Evolutionary conservation across 345 rosid species (phyloP).

Genomic region (Durio zibethinus): DNA sequence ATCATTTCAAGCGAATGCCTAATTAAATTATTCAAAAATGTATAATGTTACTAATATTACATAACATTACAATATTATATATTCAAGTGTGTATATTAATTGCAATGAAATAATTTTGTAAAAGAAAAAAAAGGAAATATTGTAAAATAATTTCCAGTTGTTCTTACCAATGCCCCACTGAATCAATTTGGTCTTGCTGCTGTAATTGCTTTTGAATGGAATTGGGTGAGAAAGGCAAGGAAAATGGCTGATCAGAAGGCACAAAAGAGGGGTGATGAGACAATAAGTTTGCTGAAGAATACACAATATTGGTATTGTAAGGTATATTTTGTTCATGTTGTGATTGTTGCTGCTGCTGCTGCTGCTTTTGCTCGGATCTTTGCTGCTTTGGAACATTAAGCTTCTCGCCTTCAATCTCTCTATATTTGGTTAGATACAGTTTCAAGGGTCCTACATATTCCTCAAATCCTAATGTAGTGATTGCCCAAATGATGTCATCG

Average conservation of each 20-base stretch:
- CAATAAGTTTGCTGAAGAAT: constrained; percentile 33
- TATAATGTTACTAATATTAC: neutral
- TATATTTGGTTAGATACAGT: constrained; percentile 46
- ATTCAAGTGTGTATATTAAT: neutral
- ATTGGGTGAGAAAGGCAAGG: constrained; percentile 52
- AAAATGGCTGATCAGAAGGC: constrained; percentile 42
- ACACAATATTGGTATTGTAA: constrained; percentile 35
- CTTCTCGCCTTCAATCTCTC: constrained; percentile 64
- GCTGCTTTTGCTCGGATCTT: constrained; percentile 21
- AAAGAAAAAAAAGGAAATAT: neutral
- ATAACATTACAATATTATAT: neutral
- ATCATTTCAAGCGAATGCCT: neutral
- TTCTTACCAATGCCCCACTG: constrained; percentile 45
- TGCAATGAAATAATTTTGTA: neutral
- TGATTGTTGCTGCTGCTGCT: constrained; percentile 30
- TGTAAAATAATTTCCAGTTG: neutral
- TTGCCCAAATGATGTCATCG: constrained; percentile 68
- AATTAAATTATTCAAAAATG: neutral
- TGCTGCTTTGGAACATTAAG: constrained; percentile 54
- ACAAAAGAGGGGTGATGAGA: constrained; percentile 42
- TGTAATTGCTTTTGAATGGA: constrained; percentile 55
- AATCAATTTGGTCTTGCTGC: constrained; percentile 59
- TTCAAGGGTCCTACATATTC: constrained; percentile 54
- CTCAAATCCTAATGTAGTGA: constrained; percentile 65
- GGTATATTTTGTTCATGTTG: constrained; percentile 39